Conservation (phyloP, 1,139 yeast species). For the Geotrichum siamense region DNA sequence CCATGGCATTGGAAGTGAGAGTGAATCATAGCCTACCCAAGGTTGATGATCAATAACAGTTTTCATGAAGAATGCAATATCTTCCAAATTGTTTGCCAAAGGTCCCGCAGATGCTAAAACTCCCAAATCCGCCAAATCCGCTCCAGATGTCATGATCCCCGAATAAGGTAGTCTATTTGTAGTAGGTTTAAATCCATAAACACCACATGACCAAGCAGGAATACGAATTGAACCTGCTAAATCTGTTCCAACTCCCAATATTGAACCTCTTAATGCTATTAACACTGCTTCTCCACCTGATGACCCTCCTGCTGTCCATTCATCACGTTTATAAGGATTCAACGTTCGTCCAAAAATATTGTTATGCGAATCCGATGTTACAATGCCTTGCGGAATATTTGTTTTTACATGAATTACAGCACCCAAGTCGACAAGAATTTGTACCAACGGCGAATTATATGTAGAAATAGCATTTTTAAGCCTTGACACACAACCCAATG, state of each 20-base stretch:
- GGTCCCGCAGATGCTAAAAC: constrained; percentile 45
- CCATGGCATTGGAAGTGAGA: constrained; percentile 45
- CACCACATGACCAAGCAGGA: constrained; percentile 50
- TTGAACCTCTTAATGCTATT: constrained; percentile 44
- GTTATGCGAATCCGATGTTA: constrained; percentile 45
- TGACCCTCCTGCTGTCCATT: constrained; percentile 48
- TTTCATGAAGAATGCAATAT: constrained; percentile 51
- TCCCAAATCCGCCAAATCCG: constrained; percentile 28
- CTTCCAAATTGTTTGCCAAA: constrained; percentile 45
- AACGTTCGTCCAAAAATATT: constrained; percentile 44
- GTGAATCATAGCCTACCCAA: constrained; percentile 47
- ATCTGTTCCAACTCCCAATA: constrained; percentile 55
- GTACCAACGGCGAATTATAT: constrained; percentile 34
- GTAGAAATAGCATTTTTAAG: constrained; percentile 26
- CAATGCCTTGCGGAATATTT: constrained; percentile 52
- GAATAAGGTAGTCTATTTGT: constrained; percentile 41
- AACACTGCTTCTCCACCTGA: constrained; percentile 60
- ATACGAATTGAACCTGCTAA: constrained; percentile 57
- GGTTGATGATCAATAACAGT: constrained; percentile 46
- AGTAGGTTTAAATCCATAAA: constrained; percentile 50
- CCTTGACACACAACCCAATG: constrained; percentile 36
- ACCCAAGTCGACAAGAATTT: constrained; percentile 42
- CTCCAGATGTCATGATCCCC: constrained; percentile 13
- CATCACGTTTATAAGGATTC: constrained; percentile 42
- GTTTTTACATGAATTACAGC: constrained; percentile 54